phyloP scores from a whole-genome alignment of 352 stramenopile species.

The Phytophthora syringae region DNA sequence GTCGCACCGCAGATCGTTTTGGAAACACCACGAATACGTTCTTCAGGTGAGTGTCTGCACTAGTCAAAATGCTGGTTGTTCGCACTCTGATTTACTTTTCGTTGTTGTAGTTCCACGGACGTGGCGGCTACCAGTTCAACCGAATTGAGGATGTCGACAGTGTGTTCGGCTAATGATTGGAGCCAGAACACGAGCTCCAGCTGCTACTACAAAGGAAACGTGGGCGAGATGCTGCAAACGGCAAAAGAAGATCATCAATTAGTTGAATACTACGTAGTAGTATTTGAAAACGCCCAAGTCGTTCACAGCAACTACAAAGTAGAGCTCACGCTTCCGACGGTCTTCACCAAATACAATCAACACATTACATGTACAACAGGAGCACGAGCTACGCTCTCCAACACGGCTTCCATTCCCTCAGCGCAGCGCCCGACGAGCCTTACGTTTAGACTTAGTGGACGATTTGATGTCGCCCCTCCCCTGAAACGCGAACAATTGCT shows the following conservation, averaged over 20 bases:
- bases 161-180: constrained; percentile 66
- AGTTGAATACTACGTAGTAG: too few species aligned
- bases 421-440: constrained; percentile 25
- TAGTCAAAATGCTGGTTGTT: background rate
- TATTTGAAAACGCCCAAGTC: too few species aligned
- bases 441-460: constrained; percentile 24
- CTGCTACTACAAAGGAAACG: too few species aligned
- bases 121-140: constrained; percentile 80
- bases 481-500: constrained; percentile 42
- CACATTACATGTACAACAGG: too few species aligned
- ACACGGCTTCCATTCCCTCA: too few species aligned
- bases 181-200: too few species aligned
- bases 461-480: constrained; percentile 18
- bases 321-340: too few species aligned
- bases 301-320: too few species aligned
- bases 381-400: too few species aligned
- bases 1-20: constrained; percentile 86
- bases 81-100: background rate
- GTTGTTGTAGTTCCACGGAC: constrained; percentile 66
- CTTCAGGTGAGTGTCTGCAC: constrained; percentile 50
- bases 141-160: constrained; percentile 63
- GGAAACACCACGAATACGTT: constrained; percentile 88
- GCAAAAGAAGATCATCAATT: too few species aligned
- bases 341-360: too few species aligned
- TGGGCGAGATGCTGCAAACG: too few species aligned